Percentiles rank a stretch among this genome's conserved stretches.
Conservation (phyloP, 2,329 filamentous ascomycete genomes). For the Tolypocladium ophioglossoides region DNA sequence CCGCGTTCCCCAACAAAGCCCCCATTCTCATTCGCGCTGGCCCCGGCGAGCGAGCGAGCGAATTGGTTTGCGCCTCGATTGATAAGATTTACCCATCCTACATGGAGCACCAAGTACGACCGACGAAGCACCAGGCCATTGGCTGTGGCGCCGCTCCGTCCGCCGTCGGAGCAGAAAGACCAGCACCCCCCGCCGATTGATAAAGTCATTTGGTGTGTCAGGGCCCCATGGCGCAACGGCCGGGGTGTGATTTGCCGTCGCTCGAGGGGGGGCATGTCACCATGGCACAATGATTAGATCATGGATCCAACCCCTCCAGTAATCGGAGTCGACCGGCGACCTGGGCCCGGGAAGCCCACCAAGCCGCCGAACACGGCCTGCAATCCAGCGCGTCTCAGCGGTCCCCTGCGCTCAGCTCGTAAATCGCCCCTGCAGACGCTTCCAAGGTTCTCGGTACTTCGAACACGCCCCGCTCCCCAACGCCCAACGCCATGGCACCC, state of each 20-base stretch:
- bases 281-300: constrained; percentile 1
- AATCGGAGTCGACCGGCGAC: constrained; percentile 1
- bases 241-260: not conserved
- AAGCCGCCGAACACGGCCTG: not conserved
- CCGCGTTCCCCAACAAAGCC: too few species aligned
- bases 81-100: too few species aligned
- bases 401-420: not conserved
- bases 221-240: not conserved
- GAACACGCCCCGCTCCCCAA: not conserved
- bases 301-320: not conserved
- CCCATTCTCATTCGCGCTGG: too few species aligned
- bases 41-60: too few species aligned
- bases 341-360: not conserved
- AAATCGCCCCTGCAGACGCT: not conserved
- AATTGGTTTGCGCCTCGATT: too few species aligned
- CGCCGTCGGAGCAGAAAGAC: too few species aligned
- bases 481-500: not conserved
- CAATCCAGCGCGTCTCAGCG: not conserved
- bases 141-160: too few species aligned
- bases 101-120: too few species aligned
- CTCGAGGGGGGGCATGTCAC: not conserved
- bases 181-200: too few species aligned
- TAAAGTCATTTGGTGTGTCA: not conserved
- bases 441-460: not conserved
- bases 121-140: too few species aligned